Percentiles rank a stretch among this genome's conserved stretches.
phyloP scores from a whole-genome alignment of 345 rosid genomes.

The Angophora floribunda region DNA sequence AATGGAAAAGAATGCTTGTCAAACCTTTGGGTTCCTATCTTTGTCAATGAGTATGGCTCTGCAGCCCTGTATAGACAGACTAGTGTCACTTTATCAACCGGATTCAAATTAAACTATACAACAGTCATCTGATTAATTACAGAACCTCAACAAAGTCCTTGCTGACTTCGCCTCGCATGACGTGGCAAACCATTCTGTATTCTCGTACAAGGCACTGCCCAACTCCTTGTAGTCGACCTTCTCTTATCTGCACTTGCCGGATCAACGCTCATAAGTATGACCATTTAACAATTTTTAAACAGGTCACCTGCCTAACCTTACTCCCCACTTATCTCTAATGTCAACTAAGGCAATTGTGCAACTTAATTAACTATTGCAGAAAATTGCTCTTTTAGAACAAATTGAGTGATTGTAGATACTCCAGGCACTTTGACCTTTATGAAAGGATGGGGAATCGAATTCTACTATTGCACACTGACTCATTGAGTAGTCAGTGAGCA shows the following conservation, averaged over 20 bases:
- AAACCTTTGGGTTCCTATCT: conserved; percentile 80
- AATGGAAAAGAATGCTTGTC: not conserved
- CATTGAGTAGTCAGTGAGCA: not conserved
- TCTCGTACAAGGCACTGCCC: conserved; percentile 80
- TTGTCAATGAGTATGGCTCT: conserved; percentile 83
- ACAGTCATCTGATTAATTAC: not conserved
- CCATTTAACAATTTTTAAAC: not conserved
- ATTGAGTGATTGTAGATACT: not conserved
- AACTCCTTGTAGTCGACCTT: conserved; percentile 77
- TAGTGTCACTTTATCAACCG: not conserved
- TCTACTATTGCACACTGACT: not conserved
- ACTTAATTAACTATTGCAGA: not conserved
- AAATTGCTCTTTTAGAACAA: not conserved
- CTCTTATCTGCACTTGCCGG: conserved; percentile 52
- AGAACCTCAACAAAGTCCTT: conserved; percentile 82
- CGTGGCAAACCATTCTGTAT: conserved; percentile 82
- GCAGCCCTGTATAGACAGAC: conserved; percentile 53
- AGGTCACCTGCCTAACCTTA: not conserved
- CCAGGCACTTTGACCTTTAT: not conserved
- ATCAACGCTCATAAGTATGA: not conserved
- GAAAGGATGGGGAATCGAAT: not conserved
- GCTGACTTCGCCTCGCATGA: conserved; percentile 74
- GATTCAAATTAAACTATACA: not conserved
- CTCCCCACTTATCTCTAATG: not conserved
- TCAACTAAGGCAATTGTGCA: not conserved